Percentiles rank a stretch among this genome's conserved stretches.
Evolutionary conservation across 2,329 filamentous ascomycete genomes (phyloP).

Genomic region (Elsinoe perseae): DNA sequence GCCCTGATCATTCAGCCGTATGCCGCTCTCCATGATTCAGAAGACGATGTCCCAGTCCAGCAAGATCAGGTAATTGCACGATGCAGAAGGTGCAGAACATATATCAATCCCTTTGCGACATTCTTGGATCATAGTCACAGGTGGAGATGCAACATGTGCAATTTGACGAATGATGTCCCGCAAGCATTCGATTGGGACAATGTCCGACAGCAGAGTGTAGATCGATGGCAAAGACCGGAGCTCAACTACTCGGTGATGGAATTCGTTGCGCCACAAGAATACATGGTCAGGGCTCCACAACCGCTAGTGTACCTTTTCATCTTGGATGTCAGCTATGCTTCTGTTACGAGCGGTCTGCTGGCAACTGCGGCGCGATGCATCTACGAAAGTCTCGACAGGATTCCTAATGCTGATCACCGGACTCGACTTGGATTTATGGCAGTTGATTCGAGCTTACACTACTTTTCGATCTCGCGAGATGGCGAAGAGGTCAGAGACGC

Average conservation of each 20-base stretch:
- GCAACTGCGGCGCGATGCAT: constrained; percentile 91
- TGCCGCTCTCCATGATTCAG: constrained; percentile 80
- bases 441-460: constrained; percentile 89
- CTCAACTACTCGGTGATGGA: constrained; percentile 96
- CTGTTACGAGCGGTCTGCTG: constrained; percentile 81
- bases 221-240: constrained; percentile 86
- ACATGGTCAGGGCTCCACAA: constrained; percentile 96
- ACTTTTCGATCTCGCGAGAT: constrained; percentile 90
- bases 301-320: constrained; percentile 93
- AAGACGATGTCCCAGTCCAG: constrained; percentile 84
- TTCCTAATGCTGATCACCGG: constrained; percentile 93
- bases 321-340: constrained; percentile 86
- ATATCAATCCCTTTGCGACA: constrained; percentile 95
- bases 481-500: constrained; percentile 76
- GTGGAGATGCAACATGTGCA: constrained; percentile 99
- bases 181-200: constrained; percentile 99
- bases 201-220: constrained; percentile 78
- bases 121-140: constrained; percentile 95
- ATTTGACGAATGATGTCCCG: constrained; percentile 96
- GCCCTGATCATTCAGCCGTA: constrained; percentile 96
- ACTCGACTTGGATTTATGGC: constrained; percentile 92
- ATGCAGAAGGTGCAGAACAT: constrained; percentile 89
- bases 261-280: constrained; percentile 96
- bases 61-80: constrained; percentile 96
- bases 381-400: constrained; percentile 86